Base-by-base conservation (phyloP, 495 filamentous ascomycete genomes). In the Xylaria castorea region DNA sequence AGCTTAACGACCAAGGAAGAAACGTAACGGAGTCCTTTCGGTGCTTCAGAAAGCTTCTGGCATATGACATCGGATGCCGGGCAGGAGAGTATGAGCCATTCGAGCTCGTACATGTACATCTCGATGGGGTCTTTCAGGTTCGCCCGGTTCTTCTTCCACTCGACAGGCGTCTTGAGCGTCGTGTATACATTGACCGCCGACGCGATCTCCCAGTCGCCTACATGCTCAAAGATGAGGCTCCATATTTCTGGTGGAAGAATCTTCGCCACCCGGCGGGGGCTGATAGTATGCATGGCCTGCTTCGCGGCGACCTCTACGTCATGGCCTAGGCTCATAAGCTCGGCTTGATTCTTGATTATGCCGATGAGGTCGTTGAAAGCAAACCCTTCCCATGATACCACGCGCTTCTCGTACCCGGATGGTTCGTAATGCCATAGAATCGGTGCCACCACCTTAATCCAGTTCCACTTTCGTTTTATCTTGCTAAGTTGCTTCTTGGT, bases 151-250 rank as follows among this genome's bases (percentile, higher is more conserved):
- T 75, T 78, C 25, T 79, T 81, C 95, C 95, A 98, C 77, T 93
- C 90, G 20, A 83, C 76, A 2, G 95, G 94, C 40, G 91, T 89
- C 20, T 89, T 86, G 8, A 97, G 82, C 57, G 86, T 94, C 5
- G 93, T 92, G 74, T 91, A 93, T 53, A 98, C 85, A 66, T 93
- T 90, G 16, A 98, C 86, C 2, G 92, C 90, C 63, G 88, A 91
- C 20, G 95, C 91, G 3, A 94, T 85, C 81, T 97, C 95, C 95
- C 95, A 98, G 78, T 98, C 95, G 20, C 89, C 89, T 20, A 94
- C 86, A 73, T 91, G 90, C 74, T 96, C 91, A 53, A 98, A 90
- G 32, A 98, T 91, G 60, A 93, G 91, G 36, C 92, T 89, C 94
- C 95, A 97, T 32, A 98, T 85, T 80, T 98, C 95, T 0, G 92